phyloP scores from a whole-genome alignment of 495 filamentous ascomycete genomes.

The Aspergillus taichungensis region DNA sequence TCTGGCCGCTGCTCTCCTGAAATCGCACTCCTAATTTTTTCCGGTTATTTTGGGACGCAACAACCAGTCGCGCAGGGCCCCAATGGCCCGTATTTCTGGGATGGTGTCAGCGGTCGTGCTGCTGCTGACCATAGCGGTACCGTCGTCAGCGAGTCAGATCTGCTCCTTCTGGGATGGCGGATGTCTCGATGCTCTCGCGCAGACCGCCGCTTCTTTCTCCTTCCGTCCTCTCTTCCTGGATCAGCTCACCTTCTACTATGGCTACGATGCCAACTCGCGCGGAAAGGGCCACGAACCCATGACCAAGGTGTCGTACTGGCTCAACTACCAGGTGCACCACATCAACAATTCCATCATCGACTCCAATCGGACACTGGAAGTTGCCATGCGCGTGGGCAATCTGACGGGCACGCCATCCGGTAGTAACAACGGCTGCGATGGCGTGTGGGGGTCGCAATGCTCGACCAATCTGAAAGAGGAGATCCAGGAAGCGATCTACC shows the following conservation, averaged over 20 bases:
- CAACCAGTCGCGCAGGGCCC: background rate
- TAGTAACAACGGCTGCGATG: conserved; percentile 33
- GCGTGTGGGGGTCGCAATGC: conserved; percentile 31
- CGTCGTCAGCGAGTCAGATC: conserved; percentile 19
- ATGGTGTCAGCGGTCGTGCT: conserved; percentile 10
- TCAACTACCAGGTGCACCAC: conserved; percentile 25
- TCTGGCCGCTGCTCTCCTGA: conserved; percentile 10
- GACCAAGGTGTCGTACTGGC: conserved; percentile 36
- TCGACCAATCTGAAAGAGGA: conserved; percentile 24
- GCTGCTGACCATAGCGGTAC: conserved; percentile 13
- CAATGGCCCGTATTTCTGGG: conserved; percentile 15
- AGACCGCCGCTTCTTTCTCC: conserved; percentile 28
- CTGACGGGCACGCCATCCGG: conserved; percentile 29
- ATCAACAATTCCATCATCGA: conserved; percentile 26
- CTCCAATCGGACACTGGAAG: conserved; percentile 32
- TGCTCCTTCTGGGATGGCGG: conserved; percentile 33
- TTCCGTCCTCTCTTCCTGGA: conserved; percentile 33
- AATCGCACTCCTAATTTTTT: conserved; percentile 15
- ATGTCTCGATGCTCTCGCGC: conserved; percentile 37
- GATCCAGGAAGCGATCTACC: conserved; percentile 21
- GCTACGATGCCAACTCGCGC: conserved; percentile 27
- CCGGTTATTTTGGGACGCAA: conserved; percentile 14
- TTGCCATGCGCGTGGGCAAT: conserved; percentile 35
- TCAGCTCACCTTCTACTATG: conserved; percentile 31
- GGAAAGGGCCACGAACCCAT: conserved; percentile 29